phyloP scores from a whole-genome alignment of 1,284 basidiomycete species.

The Exsudoporus floridanus region DNA sequence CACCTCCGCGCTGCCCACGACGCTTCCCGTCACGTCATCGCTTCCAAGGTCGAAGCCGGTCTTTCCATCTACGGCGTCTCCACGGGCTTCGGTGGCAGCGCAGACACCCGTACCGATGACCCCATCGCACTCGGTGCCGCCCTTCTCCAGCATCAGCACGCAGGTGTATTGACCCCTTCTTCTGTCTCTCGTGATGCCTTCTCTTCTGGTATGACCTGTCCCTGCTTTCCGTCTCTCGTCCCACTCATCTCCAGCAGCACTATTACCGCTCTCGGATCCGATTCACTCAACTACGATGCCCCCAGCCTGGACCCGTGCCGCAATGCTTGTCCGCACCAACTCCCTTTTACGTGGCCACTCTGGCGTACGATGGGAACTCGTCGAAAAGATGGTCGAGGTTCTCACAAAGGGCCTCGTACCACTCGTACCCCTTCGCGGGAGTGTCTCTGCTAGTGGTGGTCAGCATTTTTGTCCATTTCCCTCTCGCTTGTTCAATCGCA shows the following conservation, averaged over 20 bases:
- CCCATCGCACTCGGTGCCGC: constrained; percentile 70
- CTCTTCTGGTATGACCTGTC: constrained; percentile 38
- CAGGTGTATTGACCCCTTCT: constrained; percentile 49
- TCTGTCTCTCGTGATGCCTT: constrained; percentile 19
- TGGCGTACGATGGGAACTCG: constrained; percentile 78
- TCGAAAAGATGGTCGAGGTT: constrained; percentile 76
- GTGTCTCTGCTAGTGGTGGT: constrained; percentile 83
- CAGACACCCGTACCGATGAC: constrained; percentile 70
- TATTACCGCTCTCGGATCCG: constrained; percentile 64
- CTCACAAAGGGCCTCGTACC: constrained; percentile 76
- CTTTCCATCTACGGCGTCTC: constrained; percentile 79
- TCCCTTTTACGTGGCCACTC: constrained; percentile 87
- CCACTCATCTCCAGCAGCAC: constrained; percentile 33
- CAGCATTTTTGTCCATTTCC: constrained; percentile 8
- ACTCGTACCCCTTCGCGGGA: constrained; percentile 80
- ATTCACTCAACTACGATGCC: constrained; percentile 77
- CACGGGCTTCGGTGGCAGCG: constrained; percentile 80
- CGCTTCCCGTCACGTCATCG: constrained; percentile 61
- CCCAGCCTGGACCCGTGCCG: constrained; percentile 87
- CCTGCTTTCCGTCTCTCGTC: background rate
- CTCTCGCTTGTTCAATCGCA: background rate
- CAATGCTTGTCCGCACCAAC: constrained; percentile 85
- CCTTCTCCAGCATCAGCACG: constrained; percentile 78
- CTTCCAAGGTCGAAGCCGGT: constrained; percentile 63
- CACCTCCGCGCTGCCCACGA: constrained; percentile 50